Conservation (phyloP, 73 alveolate species). For the Diophrys appendiculata region DNA sequence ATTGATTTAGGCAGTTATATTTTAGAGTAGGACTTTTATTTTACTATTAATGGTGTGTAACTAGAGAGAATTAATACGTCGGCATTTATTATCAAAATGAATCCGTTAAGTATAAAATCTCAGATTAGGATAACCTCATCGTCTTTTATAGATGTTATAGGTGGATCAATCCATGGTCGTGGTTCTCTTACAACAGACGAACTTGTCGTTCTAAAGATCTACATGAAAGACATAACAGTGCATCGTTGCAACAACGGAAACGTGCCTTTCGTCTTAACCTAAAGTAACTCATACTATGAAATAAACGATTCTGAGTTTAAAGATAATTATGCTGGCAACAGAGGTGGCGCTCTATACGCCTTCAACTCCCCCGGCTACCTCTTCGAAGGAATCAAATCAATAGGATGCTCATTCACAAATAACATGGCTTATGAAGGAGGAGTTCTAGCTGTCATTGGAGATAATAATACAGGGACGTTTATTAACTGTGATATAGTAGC, state of each 20-base stretch:
- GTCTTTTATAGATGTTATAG: background rate
- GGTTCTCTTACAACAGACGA: background rate
- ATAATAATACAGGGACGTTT: background rate
- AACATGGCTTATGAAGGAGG: background rate
- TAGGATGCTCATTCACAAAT: background rate
- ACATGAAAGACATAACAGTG: background rate
- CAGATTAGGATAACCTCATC: background rate
- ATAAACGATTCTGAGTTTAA: background rate
- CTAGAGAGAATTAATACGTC: background rate
- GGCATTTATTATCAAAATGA: background rate
- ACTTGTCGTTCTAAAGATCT: background rate
- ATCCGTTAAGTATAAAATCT: background rate
- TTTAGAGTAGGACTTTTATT: no score
- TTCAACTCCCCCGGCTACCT: background rate
- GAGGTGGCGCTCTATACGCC: background rate
- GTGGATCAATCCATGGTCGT: background rate
- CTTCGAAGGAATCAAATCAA: background rate
- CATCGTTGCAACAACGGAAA: background rate
- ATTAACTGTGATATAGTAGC: background rate
- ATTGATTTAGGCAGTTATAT: no score
- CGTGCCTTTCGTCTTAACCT: background rate
- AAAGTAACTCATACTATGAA: background rate
- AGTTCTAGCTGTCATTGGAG: background rate
- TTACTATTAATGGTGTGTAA: no score
- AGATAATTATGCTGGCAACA: background rate